Evolutionary conservation across 2,329 filamentous ascomycete genomes (phyloP).

Genomic region (Claviceps capensis): DNA sequence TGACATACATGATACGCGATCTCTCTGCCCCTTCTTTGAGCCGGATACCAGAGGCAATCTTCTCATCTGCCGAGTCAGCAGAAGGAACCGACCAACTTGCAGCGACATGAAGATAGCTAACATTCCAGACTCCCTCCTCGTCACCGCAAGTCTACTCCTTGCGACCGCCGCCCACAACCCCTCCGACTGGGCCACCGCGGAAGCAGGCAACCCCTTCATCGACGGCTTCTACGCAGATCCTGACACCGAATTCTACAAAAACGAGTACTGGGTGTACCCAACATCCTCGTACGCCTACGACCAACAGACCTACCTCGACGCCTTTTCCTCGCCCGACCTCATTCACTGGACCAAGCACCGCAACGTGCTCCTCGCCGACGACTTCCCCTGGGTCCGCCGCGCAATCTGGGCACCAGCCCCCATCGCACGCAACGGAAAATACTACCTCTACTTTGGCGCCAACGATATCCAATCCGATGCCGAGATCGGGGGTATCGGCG

Average conservation of each 20-base stretch:
- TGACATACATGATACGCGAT: no score
- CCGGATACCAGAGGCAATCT: no score
- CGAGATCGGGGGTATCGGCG: conserved; percentile 26
- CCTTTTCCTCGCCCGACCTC: conserved; percentile 35
- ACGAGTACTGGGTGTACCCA: conserved; percentile 33
- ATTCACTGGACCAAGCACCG: conserved; percentile 34
- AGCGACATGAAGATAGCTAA: neutral
- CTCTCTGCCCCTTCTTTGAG: no score
- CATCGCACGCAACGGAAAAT: conserved; percentile 27
- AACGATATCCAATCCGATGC: conserved; percentile 27
- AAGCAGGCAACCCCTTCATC: conserved; percentile 33
- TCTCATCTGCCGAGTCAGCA: no score
- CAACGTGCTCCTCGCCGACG: conserved; percentile 22
- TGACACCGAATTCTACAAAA: conserved; percentile 31
- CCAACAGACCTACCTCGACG: conserved; percentile 34
- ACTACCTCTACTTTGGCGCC: conserved; percentile 36
- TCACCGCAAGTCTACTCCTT: neutral
- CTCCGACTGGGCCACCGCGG: conserved; percentile 24
- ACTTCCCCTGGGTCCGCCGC: conserved; percentile 27
- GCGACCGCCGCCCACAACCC: neutral
- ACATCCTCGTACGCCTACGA: conserved; percentile 31
- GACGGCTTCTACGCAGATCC: conserved; percentile 38
- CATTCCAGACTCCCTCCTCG: neutral
- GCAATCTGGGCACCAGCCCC: conserved; percentile 36
- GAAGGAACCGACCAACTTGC: no score